A percentile compares a stretch with the other conserved stretches of the same genome.
phyloP scores from a whole-genome alignment of 371 early-diverging fungal species.

The Apophysomyces elegans region DNA sequence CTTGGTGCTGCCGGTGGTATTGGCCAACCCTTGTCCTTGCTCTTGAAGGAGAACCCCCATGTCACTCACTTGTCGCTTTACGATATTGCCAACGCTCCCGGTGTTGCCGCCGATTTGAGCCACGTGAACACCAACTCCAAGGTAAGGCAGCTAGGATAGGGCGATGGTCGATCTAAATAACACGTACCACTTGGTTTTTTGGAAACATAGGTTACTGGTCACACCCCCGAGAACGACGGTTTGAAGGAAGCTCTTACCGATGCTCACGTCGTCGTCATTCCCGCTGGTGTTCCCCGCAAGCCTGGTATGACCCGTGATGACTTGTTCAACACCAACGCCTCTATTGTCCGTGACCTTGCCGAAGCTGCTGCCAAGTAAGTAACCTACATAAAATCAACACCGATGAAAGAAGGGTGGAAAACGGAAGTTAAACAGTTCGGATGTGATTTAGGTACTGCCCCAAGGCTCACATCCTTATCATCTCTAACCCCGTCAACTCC shows the following conservation, averaged over 20 bases:
- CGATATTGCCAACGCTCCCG: constrained; percentile 97
- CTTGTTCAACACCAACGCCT: constrained; percentile 97
- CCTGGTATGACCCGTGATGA: constrained; percentile 99
- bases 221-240: constrained; percentile 83
- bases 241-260: constrained; percentile 88
- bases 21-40: constrained; percentile 89
- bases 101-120: constrained; percentile 96
- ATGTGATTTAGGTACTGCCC: constrained; percentile 77
- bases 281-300: constrained; percentile 99
- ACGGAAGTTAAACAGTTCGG: neutral
- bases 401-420: neutral
- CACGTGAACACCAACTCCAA: constrained; percentile 95
- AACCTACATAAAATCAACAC: neutral
- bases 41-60: constrained; percentile 82
- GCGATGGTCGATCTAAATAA: neutral
- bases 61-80: constrained; percentile 91
- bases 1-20: constrained; percentile 94
- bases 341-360: constrained; percentile 92
- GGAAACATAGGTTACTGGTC: constrained; percentile 76
- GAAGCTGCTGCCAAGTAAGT: constrained; percentile 61
- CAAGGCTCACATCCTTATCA: constrained; percentile 94
- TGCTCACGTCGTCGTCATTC: constrained; percentile 93
- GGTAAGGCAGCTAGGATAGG: constrained; percentile 41
- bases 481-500: constrained; percentile 99
- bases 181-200: constrained; percentile 8